Percentiles rank a stretch among this genome's conserved stretches.
These are phyloP conservation scores for Ustilago nuda DNA, from an alignment of 1,284 basidiomycete species.

Conservation along the genomic window DNA sequence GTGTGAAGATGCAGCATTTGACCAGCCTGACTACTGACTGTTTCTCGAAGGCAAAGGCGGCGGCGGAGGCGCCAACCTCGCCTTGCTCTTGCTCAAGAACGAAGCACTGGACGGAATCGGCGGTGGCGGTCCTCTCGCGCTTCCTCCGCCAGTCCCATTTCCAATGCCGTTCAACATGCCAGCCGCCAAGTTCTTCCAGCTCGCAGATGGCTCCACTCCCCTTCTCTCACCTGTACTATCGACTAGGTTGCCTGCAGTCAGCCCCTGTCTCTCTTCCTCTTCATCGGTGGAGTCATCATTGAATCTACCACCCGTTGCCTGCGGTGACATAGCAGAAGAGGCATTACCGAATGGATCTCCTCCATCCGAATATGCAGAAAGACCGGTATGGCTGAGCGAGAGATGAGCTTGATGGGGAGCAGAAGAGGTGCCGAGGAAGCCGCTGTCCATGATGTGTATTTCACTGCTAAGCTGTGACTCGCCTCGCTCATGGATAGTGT, in stretches of 20 bases:
- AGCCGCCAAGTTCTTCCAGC: slow-evolving; percentile 5
- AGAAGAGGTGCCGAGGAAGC: slow-evolving; percentile 15
- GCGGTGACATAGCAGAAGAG: slow-evolving; percentile 31
- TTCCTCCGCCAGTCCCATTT: background rate
- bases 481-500: slow-evolving; percentile 41
- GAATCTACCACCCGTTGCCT: slow-evolving; percentile 27
- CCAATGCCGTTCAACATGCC: slow-evolving; percentile 9
- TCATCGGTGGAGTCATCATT: slow-evolving; percentile 13
- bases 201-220: background rate
- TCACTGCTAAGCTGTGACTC: slow-evolving; percentile 31
- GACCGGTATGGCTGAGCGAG: slow-evolving; percentile 37
- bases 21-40: slow-evolving; percentile 11
- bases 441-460: slow-evolving; percentile 20
- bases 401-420: slow-evolving; percentile 11
- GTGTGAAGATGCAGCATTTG: background rate
- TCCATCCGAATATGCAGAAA: slow-evolving; percentile 35
- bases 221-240: slow-evolving; percentile 14
- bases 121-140: slow-evolving; percentile 30
- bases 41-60: slow-evolving; percentile 34
- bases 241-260: slow-evolving; percentile 12
- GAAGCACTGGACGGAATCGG: slow-evolving; percentile 38
- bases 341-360: slow-evolving; percentile 32
- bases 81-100: slow-evolving; percentile 34
- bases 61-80: slow-evolving; percentile 30
- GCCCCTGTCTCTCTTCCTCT: slow-evolving; percentile 26